Conservation (phyloP, 108 stramenopile genomes). For the Skeletonema menzelii region DNA sequence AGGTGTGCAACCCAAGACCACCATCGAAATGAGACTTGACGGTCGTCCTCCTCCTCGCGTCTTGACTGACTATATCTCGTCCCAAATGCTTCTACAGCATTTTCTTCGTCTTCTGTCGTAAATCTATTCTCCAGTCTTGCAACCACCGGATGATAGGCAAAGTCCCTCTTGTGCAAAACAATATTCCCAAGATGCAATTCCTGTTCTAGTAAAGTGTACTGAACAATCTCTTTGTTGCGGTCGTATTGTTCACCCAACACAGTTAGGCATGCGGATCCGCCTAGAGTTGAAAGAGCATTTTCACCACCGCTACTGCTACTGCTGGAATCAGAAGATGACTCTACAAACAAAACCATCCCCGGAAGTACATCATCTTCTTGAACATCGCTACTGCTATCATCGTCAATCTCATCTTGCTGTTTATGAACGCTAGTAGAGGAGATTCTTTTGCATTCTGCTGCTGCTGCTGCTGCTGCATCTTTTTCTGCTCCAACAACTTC, state of each 20-base stretch:
- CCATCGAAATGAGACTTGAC: constrained; percentile 45
- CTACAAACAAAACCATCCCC: constrained; percentile 28
- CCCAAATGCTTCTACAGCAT: neutral
- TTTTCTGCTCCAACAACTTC: neutral
- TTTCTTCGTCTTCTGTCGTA: neutral
- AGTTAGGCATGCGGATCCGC: constrained; percentile 12
- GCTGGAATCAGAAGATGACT: constrained; percentile 1
- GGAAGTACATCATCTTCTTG: constrained; percentile 26
- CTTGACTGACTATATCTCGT: neutral
- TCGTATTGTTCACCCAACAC: constrained; percentile 38
- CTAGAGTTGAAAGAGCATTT: neutral
- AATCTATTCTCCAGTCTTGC: constrained; percentile 16
- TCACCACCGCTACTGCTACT: too few relatives aligned
- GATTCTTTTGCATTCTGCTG: neutral
- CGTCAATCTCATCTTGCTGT: neutral
- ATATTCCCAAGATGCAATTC: constrained; percentile 29
- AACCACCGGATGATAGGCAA: constrained; percentile 39
- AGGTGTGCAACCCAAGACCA: constrained; percentile 46
- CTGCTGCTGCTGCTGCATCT: neutral
- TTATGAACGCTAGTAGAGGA: too few relatives aligned
- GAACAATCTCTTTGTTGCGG: constrained; percentile 16
- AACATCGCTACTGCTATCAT: neutral
- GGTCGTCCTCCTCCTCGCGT: constrained; percentile 1
- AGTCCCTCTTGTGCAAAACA: constrained; percentile 38
- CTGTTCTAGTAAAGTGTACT: constrained; percentile 27